Conservation (phyloP, 2,329 filamentous ascomycete species). For the Chaetomium sp. region DNA sequence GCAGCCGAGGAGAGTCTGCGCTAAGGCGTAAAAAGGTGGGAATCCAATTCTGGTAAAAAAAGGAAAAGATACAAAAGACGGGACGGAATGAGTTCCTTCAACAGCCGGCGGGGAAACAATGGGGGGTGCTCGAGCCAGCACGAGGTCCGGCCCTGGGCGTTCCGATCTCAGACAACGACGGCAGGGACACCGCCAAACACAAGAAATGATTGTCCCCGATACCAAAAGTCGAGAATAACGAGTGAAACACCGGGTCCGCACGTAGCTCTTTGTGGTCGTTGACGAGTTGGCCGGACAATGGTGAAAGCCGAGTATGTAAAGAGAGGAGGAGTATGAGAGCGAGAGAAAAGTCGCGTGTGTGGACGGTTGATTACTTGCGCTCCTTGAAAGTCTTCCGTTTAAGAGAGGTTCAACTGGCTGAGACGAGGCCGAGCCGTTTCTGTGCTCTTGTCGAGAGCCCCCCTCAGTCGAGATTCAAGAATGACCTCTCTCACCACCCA, state of each 20-base stretch:
- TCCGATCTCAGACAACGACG: conserved; percentile 6
- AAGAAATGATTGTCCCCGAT: not conserved
- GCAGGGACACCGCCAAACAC: conserved; percentile 2
- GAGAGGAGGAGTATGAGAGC: too few relatives aligned
- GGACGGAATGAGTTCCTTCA: not conserved
- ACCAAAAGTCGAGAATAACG: conserved; percentile 2
- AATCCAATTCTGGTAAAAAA: not conserved
- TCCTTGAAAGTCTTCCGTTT: too few relatives aligned
- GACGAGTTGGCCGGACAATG: not conserved
- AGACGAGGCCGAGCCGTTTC: not conserved
- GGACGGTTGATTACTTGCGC: too few relatives aligned
- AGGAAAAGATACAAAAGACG: not conserved
- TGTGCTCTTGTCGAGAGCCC: not conserved
- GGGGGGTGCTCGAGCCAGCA: conserved; percentile 11
- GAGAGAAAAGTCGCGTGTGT: too few relatives aligned
- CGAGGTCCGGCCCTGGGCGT: conserved; percentile 14
- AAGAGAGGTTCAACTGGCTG: too few relatives aligned
- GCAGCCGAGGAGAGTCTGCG: not conserved
- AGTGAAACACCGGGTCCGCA: not conserved
- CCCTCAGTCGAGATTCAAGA: not conserved
- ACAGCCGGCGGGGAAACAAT: conserved; percentile 7
- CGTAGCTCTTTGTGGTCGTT: not conserved
- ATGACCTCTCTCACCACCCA: conserved; percentile 3
- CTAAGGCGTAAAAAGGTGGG: not conserved
- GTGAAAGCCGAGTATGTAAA: not conserved